phyloP scores from a whole-genome alignment of 371 early-diverging fungal species.

The Mycotypha africana region DNA sequence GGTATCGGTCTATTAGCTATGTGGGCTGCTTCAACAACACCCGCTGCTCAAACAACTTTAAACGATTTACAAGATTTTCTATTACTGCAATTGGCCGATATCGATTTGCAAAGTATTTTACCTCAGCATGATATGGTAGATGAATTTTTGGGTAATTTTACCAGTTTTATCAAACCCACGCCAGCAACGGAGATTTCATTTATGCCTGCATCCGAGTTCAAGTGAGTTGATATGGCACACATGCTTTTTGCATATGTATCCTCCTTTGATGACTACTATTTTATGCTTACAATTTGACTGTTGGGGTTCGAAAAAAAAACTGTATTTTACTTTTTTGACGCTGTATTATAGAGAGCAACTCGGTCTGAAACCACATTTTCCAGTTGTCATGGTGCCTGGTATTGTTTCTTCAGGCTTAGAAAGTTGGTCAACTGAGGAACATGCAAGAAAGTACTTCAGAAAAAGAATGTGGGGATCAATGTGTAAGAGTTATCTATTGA shows the following conservation, averaged over 20 bases:
- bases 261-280: not conserved
- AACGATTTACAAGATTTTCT: constrained; percentile 36
- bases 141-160: constrained; percentile 63
- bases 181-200: constrained; percentile 43
- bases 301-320: too few relatives aligned
- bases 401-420: constrained; percentile 88
- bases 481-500: constrained; percentile 28
- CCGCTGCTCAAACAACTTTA: constrained; percentile 19
- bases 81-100: constrained; percentile 44
- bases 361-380: constrained; percentile 50
- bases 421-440: constrained; percentile 81
- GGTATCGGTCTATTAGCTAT: constrained; percentile 20
- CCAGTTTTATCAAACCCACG: constrained; percentile 45
- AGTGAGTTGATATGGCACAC: constrained; percentile 15
- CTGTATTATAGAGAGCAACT: constrained; percentile 21
- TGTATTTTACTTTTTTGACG: not conserved
- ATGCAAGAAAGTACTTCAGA: constrained; percentile 77
- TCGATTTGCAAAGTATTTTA: constrained; percentile 58
- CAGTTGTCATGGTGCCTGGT: constrained; percentile 89
- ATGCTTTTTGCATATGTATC: not conserved
- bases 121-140: constrained; percentile 68
- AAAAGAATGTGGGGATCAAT: constrained; percentile 92
- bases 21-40: constrained; percentile 31
- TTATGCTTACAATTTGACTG: too few relatives aligned
- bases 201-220: constrained; percentile 42